These are phyloP conservation scores for Echinochloa phyllopogon DNA, from an alignment of 176 grass and related monocot species.

Conservation along the genomic window DNA sequence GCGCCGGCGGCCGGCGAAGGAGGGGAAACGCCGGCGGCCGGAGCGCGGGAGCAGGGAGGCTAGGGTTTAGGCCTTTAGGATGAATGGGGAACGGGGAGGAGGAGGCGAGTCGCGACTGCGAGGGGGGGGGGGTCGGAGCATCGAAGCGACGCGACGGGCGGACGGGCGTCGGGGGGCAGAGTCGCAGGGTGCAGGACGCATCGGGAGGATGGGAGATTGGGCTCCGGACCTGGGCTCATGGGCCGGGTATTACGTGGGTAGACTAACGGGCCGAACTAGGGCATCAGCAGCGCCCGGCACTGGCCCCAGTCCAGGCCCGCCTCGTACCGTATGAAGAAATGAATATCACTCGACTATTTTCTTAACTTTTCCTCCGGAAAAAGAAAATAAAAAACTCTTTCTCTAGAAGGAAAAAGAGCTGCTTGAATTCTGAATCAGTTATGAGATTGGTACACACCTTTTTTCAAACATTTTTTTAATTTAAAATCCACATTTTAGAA, in stretches of 20 bases:
- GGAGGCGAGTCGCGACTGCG: constrained; percentile 35
- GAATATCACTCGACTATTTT: not conserved
- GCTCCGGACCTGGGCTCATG: not conserved
- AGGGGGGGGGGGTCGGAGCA: no score
- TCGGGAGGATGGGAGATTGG: constrained; percentile 35
- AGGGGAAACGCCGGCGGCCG: not conserved
- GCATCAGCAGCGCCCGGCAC: not conserved
- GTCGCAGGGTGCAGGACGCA: not conserved
- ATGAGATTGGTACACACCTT: not conserved
- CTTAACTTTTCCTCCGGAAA: not conserved
- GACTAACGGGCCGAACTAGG: not conserved
- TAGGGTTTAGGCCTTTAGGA: constrained; percentile 41
- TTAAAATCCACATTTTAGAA: not conserved
- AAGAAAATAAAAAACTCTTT: not conserved
- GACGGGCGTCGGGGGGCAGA: constrained; percentile 22
- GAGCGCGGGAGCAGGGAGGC: constrained; percentile 1
- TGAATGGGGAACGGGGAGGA: constrained; percentile 36
- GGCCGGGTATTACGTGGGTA: not conserved
- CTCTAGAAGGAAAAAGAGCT: not conserved
- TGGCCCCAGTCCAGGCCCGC: not conserved
- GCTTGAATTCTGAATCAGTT: not conserved
- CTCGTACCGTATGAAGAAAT: not conserved
- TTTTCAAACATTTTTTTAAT: not conserved
- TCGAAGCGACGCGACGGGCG: constrained; percentile 27
- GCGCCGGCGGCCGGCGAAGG: not conserved